Base-by-base conservation (phyloP, 768 basidiomycete species). In the Lenzites betulinus region DNA sequence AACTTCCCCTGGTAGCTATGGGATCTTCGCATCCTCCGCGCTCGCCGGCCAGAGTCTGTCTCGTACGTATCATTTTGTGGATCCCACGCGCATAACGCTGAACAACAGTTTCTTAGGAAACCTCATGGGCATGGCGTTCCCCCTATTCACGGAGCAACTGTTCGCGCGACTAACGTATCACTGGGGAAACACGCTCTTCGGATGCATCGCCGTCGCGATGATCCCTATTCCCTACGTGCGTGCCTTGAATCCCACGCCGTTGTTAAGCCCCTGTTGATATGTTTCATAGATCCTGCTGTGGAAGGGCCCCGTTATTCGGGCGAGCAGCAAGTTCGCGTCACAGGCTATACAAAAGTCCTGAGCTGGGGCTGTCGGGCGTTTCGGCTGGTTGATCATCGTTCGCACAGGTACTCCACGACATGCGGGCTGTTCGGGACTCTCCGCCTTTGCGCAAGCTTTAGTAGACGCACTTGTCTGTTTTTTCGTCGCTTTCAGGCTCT, bases 11-110 rank as follows among this genome's bases (percentile, higher is more conserved):
- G 16, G 12, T 26, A 79, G 79, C 61, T 77, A 78, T 59, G 74
- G 75, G 7, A 68, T 74, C 7, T 84, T 81, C 62, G 80, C 84
- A 1, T 83, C 82, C 7, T 82, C 80, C 11, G 84, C 82, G 0
- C 73, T 83, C 51, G 84, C 84, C 0, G 84, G 78, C 0, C 81
- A 82, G 63, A 79, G 76, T 38, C 71, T 84, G 33, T 73, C 72
- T 54, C 78, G 84, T 76, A 66, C 44, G 76, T 71, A 30, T 57
- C 46, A 55, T 20, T 30, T 23, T 20, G 18, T 41, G 8, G 36
- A 41, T 52, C 2, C 8, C 41, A n/a, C 36, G 41, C 22, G 18
- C n/a, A 7, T 41, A 15, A 42, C 15, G 18, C 30, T 13, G 22
- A 23, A 12, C 38, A 13, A 18, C 44, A 15, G 22, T 23, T 2